Evolutionary conservation across 768 basidiomycete species (phyloP).

Genomic region (Daedaleopsis sinensis): DNA sequence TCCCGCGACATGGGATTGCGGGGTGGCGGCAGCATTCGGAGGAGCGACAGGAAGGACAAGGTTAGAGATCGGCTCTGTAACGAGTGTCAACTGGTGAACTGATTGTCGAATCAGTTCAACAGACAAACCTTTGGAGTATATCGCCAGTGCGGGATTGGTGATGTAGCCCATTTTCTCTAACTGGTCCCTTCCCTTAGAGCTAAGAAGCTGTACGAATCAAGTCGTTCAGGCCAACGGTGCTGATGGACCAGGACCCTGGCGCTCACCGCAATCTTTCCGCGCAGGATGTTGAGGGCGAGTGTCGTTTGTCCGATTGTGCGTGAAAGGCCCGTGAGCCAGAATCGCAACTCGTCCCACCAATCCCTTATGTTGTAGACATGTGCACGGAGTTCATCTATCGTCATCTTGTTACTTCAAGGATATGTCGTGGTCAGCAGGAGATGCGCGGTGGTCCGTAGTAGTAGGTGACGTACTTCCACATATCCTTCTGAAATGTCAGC

Average conservation of each 20-base stretch:
- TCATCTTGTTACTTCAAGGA: too few species aligned
- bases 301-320: neutral
- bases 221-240: too few species aligned
- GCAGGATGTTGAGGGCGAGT: neutral
- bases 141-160: neutral
- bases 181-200: neutral
- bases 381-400: too few species aligned
- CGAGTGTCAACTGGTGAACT: neutral
- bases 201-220: neutral
- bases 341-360: neutral
- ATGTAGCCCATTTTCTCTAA: neutral
- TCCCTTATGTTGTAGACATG: neutral
- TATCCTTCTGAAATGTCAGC: neutral
- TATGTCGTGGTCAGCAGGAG: too few species aligned
- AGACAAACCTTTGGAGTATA: neutral
- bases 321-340: neutral
- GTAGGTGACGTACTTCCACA: neutral
- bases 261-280: neutral
- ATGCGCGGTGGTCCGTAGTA: neutral
- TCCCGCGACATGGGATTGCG: too few species aligned
- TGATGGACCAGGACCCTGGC: too few species aligned
- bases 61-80: neutral
- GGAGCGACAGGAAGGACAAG: neutral
- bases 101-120: too few species aligned
- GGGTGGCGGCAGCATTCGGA: too few species aligned